Conservation (phyloP, 805 yeast genomes). For the Myxozyma neotropica region DNA sequence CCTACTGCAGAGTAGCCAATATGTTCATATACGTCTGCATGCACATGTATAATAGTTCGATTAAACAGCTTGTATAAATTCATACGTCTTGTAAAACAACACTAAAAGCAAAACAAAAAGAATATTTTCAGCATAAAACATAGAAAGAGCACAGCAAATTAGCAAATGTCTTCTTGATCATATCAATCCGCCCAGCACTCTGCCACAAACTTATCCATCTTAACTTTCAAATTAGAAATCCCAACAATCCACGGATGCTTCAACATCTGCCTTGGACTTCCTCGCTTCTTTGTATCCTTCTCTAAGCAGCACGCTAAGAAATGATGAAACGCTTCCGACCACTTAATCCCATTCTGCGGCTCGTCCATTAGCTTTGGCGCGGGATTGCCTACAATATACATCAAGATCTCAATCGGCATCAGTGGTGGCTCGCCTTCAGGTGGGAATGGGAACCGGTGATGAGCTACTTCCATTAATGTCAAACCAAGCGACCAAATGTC, state of each 20-base stretch:
- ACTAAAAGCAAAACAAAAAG: too few species aligned
- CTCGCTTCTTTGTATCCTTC: conserved; percentile 77
- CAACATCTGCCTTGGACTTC: conserved; percentile 91
- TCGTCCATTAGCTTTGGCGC: conserved; percentile 80
- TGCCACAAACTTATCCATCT: conserved; percentile 89
- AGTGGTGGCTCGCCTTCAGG: conserved; percentile 57
- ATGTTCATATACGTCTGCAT: too few species aligned
- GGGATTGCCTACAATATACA: conserved; percentile 73
- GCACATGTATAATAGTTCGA: not conserved
- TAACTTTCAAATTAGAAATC: conserved; percentile 60
- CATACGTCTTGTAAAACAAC: too few species aligned
- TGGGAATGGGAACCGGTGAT: conserved; percentile 83
- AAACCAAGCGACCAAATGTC: conserved; percentile 97
- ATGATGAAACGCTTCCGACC: conserved; percentile 83
- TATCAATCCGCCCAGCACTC: conserved; percentile 33
- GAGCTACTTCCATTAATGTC: conserved; percentile 89
- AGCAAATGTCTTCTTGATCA: too few species aligned
- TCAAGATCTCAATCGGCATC: conserved; percentile 81
- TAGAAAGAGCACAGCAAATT: not conserved
- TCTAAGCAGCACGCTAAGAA: conserved; percentile 79
- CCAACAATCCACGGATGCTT: conserved; percentile 90
- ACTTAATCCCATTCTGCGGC: conserved; percentile 69
- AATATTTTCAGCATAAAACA: too few species aligned
- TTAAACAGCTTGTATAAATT: too few species aligned
- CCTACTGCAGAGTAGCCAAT: conserved; percentile 13